Conservation (phyloP, 176 grass and related monocot species). For the Guadua angustifolia region DNA sequence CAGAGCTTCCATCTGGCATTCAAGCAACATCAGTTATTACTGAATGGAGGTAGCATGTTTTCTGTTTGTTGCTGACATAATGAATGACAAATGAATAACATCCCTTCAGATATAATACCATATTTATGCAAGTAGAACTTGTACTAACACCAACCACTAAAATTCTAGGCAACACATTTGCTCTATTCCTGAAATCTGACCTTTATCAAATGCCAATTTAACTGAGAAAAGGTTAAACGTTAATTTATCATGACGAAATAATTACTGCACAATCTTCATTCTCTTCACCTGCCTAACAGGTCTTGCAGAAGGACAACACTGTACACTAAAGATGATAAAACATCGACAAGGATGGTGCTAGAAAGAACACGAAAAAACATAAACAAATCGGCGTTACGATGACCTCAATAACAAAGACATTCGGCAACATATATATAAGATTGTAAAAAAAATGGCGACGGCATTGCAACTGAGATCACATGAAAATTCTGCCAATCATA, state of each 20-base stretch:
- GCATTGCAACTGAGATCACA: background rate
- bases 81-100: background rate
- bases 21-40: conserved; percentile 19
- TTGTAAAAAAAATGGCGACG: background rate
- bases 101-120: background rate
- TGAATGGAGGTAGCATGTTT: background rate
- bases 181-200: background rate
- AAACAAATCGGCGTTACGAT: background rate
- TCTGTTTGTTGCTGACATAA: background rate
- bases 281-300: background rate
- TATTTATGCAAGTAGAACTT: background rate
- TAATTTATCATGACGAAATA: background rate
- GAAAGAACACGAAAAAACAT: background rate
- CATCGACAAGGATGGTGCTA: background rate
- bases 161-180: background rate
- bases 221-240: background rate
- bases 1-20: conserved; percentile 59
- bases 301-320: background rate
- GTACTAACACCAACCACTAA: background rate
- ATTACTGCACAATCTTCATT: background rate
- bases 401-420: background rate
- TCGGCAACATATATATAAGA: background rate
- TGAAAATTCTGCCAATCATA: background rate
- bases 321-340: background rate
- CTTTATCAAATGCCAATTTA: background rate